Base-by-base conservation (phyloP, 768 basidiomycete species). In the Trichaptum fuscoviolaceum region DNA sequence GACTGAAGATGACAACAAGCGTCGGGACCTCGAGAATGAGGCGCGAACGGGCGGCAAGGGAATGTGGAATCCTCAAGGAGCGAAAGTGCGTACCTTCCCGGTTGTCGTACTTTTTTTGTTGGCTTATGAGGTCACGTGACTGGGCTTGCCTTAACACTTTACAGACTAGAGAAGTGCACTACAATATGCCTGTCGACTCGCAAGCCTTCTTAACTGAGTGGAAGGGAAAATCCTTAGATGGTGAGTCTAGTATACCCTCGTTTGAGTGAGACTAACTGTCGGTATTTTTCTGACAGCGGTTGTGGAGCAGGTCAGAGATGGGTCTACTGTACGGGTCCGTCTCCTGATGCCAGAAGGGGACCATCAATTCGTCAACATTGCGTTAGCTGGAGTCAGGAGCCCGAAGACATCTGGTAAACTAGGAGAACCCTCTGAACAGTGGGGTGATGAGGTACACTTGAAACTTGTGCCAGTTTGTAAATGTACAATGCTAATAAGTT, bases 261-360 rank as follows among this genome's bases (percentile, higher is more conserved):
- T 24, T 23, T 64, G 36, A 20, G 42, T 12, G 3, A 52, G 12
- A 52, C 42, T 15, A 20, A 52, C 42, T 12, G 58, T 42, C 70
- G 64, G 34, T 57, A 59, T 0, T 58, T 57, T 57, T 18, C 66
- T 26, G 30, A 2, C 67, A 96, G 95, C 91, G 62, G 85, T 98
- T 67, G 93, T 99, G 67, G 96, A 99, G 77, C 89, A 92, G 74
- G 95, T 98, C 64, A 86, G 92, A 63, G 96, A 99, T 74, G 96
- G 95, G 62, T 90, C 92, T 24, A 96, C 93, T 30, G 78, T 99
- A 34, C 90, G 96, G 24, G 87, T 91, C 62, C 89, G 97, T 63
- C 84, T 99, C 61, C 80, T 97, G 65, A 86, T 98, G 81, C 91
- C 95, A 20, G 88, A 92, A 58, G 91, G 89, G 12, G 87, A 92